phyloP scores from a whole-genome alignment of 2,329 filamentous ascomycete genomes.

The Pseudocercospora musae region DNA sequence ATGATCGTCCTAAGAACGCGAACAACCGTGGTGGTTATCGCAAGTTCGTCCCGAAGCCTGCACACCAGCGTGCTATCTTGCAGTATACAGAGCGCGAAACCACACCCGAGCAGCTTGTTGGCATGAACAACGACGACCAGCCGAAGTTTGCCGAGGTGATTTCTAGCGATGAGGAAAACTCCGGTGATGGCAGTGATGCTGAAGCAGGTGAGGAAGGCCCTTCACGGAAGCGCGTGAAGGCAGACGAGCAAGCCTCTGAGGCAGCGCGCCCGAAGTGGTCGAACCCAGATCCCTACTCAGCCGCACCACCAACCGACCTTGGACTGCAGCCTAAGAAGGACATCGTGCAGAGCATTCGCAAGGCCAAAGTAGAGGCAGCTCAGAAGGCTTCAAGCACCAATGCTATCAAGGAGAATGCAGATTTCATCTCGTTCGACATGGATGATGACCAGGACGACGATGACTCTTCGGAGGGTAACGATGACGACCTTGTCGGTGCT shows the following conservation, averaged over 20 bases:
- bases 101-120: slow-evolving; percentile 45
- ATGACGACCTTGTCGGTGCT: slow-evolving; percentile 33
- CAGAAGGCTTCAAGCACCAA: slow-evolving; percentile 46
- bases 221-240: slow-evolving; percentile 31
- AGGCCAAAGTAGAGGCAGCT: slow-evolving; percentile 69
- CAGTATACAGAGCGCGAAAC: slow-evolving; percentile 37
- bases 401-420: slow-evolving; percentile 52
- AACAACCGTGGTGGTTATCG: background rate
- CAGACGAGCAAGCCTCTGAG: slow-evolving; percentile 28
- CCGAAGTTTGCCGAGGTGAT: slow-evolving; percentile 44
- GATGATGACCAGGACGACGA: slow-evolving; percentile 24
- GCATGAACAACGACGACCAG: slow-evolving; percentile 40
- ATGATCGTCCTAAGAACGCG: slow-evolving; percentile 6
- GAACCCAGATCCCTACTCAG: slow-evolving; percentile 92
- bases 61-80: slow-evolving; percentile 47
- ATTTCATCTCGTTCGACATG: slow-evolving; percentile 75
- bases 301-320: slow-evolving; percentile 75
- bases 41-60: slow-evolving; percentile 31
- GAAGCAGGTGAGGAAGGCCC: slow-evolving; percentile 26
- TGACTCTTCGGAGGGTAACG: slow-evolving; percentile 37
- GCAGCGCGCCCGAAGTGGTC: slow-evolving; percentile 73
- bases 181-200: slow-evolving; percentile 26
- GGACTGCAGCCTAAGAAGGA: slow-evolving; percentile 72
- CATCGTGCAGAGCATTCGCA: slow-evolving; percentile 86
- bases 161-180: slow-evolving; percentile 37